Evolutionary conservation across 2,329 filamentous ascomycete genomes (phyloP), one percentile per base, ranked within the genome.

Genomic region (Helminthosporium solani): DNA sequence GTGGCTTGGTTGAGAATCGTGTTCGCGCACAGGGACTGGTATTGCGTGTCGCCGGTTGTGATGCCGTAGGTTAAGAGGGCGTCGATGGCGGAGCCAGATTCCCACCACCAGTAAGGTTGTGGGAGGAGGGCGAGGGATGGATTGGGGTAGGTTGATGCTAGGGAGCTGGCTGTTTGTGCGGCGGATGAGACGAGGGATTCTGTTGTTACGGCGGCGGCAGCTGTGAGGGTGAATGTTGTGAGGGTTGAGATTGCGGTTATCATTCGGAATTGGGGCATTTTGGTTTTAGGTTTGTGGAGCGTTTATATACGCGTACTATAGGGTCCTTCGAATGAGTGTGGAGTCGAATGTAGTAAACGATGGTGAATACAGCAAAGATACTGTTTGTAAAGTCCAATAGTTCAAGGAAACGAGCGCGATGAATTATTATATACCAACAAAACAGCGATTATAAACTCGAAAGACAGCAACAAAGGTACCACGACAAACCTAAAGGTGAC

Each of bases 31-130:
- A 68, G 58, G 2, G 53, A 45, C 38, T 72, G 66, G 56, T 74
- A 76, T 50, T 63, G 66, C 2, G 50, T 55, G 49, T 76, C 72
- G 16, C 66, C 63, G 0, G 72, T 75, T 35, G 72, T 71, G 2
- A 64, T 58, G 50, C 60, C 68, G 54, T 75, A 75, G 35, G 73
- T 71, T n/a, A 64, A 31, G 3, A 66, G 51, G 3, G 54, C 61
- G 27, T 64, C 59, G 44, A 61, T 49, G 2, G 48, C 42, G 12
- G 52, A 53, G n/a, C 61, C 63, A 9, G 62, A 64, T 39, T 64
- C 52, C 63, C 63, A 66, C 63, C 63, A 66, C 57, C 55, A 66
- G 39, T 46, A 61, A 5, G 57, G 56, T 19, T 50, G 41, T 3
- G 56, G 51, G 19, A 63, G 46, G 28, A 62, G 46, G 16, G 53